phyloP scores from a whole-genome alignment of 495 filamentous ascomycete genomes.

The Xylaria curta region DNA sequence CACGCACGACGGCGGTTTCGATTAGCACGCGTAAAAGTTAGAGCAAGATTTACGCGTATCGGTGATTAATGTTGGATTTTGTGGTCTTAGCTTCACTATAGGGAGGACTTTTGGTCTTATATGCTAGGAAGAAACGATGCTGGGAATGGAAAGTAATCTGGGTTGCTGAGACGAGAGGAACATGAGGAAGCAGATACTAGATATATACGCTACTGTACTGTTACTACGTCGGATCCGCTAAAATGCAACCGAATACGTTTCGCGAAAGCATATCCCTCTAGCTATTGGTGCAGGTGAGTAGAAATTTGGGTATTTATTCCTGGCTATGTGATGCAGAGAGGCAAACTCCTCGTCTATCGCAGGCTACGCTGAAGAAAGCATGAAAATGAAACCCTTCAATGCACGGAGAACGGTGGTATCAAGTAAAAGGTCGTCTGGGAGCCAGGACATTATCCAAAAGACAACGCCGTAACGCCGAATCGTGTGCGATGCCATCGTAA shows the following conservation, averaged over 20 bases:
- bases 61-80: not conserved
- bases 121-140: not conserved
- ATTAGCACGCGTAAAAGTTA: not conserved
- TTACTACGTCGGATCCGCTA: too few species aligned
- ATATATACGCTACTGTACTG: too few species aligned
- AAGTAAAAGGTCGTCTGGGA: slow-evolving; percentile 19
- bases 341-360: slow-evolving; percentile 14
- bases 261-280: not conserved
- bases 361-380: slow-evolving; percentile 7
- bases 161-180: not conserved
- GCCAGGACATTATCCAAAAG: not conserved
- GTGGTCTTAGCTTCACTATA: not conserved
- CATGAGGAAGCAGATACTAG: too few species aligned
- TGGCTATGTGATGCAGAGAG: slow-evolving; percentile 2
- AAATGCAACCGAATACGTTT: too few species aligned
- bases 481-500: slow-evolving; percentile 30
- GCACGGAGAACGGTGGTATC: slow-evolving; percentile 15
- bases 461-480: slow-evolving; percentile 27
- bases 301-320: slow-evolving; percentile 18
- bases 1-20: not conserved
- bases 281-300: not conserved
- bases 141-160: not conserved
- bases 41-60: not conserved
- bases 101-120: not conserved
- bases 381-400: slow-evolving; percentile 6